These are phyloP conservation scores for Punctularia strigosozonata DNA, from an alignment of 768 basidiomycete genomes.

Conservation along the genomic window DNA sequence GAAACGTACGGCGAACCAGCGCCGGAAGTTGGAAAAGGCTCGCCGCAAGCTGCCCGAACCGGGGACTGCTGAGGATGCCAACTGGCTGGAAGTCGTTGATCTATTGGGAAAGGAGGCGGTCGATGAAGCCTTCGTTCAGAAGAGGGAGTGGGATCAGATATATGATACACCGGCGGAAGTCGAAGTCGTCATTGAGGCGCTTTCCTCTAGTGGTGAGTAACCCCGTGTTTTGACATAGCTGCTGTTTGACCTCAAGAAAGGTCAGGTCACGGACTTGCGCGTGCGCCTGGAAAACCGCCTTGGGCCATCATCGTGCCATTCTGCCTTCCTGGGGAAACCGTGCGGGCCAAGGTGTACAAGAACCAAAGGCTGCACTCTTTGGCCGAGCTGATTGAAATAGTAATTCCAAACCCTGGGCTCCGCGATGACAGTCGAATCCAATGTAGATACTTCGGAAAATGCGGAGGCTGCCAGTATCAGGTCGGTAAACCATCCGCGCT, in stretches of 20 bases:
- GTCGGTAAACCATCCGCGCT: constrained; percentile 21
- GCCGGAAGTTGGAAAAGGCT: constrained; percentile 21
- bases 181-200: constrained; percentile 33
- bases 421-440: constrained; percentile 54
- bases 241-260: not conserved
- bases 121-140: constrained; percentile 32
- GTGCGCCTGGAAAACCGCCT: constrained; percentile 21
- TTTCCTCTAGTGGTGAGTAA: constrained; percentile 51
- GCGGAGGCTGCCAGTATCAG: constrained; percentile 94
- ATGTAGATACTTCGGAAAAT: constrained; percentile 83
- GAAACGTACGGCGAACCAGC: constrained; percentile 4
- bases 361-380: constrained; percentile 61
- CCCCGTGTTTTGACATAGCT: not conserved
- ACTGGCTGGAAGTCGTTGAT: constrained; percentile 56
- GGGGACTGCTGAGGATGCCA: constrained; percentile 63
- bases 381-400: constrained; percentile 60
- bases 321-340: constrained; percentile 70
- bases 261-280: not conserved
- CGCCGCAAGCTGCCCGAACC: constrained; percentile 32
- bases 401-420: constrained; percentile 48
- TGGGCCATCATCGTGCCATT: constrained; percentile 86
- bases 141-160: constrained; percentile 45
- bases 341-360: constrained; percentile 63
- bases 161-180: constrained; percentile 51
- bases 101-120: constrained; percentile 55